Evolutionary conservation across 1,284 basidiomycete genomes (phyloP).

Genomic region (Veloboletus limbatus): DNA sequence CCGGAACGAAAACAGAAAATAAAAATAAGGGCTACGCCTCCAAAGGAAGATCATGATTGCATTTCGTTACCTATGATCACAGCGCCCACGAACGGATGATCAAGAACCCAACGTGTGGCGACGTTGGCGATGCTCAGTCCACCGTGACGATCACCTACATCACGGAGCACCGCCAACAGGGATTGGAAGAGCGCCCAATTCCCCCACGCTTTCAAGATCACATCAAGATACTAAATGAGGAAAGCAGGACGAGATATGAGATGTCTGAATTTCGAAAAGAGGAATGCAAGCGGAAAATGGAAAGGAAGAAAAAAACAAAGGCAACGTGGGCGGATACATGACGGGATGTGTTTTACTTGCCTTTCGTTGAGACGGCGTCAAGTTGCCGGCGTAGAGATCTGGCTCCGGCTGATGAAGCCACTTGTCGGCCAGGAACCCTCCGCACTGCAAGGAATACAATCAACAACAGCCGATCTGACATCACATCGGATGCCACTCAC

Average conservation of each 20-base stretch:
- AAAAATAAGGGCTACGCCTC: slow-evolving; percentile 3
- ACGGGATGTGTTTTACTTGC: slow-evolving; percentile 34
- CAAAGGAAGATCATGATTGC: slow-evolving; percentile 3
- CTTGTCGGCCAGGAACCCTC: slow-evolving; percentile 74
- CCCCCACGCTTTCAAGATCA: slow-evolving; percentile 78
- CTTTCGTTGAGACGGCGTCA: slow-evolving; percentile 80
- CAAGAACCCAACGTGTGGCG: slow-evolving; percentile 77
- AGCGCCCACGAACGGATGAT: slow-evolving; percentile 74
- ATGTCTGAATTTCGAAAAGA: background rate
- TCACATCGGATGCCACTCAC: slow-evolving; percentile 39
- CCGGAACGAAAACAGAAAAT: background rate
- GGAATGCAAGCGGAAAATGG: background rate
- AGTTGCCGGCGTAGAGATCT: slow-evolving; percentile 58
- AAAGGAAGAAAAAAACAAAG: background rate
- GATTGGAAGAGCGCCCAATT: slow-evolving; percentile 71
- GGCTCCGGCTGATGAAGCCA: slow-evolving; percentile 71
- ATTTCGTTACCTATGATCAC: slow-evolving; percentile 65
- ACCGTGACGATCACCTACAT: slow-evolving; percentile 65
- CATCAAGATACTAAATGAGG: slow-evolving; percentile 68
- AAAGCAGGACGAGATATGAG: background rate
- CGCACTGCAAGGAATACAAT: slow-evolving; percentile 52
- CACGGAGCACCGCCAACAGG: slow-evolving; percentile 55
- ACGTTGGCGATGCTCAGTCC: slow-evolving; percentile 74
- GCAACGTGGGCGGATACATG: no score
- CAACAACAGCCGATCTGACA: slow-evolving; percentile 3